These are phyloP conservation scores for Penicillium sp. DNA, from an alignment of 2,329 filamentous ascomycete genomes.

Conservation along the genomic window DNA sequence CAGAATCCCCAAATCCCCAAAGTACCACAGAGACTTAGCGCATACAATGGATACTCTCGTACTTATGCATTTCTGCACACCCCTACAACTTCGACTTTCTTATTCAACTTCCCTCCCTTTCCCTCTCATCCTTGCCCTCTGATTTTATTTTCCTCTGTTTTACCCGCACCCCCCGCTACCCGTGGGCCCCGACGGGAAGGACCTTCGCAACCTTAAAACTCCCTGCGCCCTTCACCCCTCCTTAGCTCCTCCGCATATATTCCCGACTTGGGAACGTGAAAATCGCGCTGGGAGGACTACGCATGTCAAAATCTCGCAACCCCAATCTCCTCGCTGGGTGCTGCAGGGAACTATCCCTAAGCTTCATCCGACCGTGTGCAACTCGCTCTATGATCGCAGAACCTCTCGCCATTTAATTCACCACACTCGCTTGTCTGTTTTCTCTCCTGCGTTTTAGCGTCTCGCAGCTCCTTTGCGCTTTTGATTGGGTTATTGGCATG, in stretches of 20 bases:
- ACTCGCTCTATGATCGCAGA: not conserved
- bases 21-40: not conserved
- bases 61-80: constrained; percentile 2
- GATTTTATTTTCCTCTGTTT: not conserved
- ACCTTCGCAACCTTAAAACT: not conserved
- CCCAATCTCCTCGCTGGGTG: not conserved
- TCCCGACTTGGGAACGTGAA: not conserved
- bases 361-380: not conserved
- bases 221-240: not conserved
- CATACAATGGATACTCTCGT: not conserved
- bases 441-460: not conserved
- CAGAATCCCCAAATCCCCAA: not conserved
- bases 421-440: not conserved
- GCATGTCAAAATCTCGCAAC: not conserved
- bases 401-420: not conserved
- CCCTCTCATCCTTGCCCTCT: constrained; percentile 1
- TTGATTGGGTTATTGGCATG: not conserved
- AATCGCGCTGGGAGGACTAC: too few species aligned
- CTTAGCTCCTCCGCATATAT: not conserved
- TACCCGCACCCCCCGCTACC: not conserved
- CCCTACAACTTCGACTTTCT: not conserved
- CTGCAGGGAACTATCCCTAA: not conserved
- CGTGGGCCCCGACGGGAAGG: not conserved
- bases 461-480: not conserved
- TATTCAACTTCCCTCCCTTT: not conserved